phyloP scores from a whole-genome alignment of 805 yeast species.

The Jamesozyma hellenica region DNA sequence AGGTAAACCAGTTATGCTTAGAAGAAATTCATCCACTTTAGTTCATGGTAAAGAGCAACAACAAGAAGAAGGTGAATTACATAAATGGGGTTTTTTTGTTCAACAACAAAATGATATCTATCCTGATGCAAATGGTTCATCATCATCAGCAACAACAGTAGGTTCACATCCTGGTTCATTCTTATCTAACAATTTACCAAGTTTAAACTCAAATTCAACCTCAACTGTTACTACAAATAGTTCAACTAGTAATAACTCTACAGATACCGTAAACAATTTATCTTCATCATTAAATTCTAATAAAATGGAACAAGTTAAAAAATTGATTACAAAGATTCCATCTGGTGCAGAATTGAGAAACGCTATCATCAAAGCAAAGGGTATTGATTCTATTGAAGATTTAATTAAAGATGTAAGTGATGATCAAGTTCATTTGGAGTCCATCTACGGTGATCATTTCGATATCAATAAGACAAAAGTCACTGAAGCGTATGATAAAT shows the following conservation, averaged over 20 bases:
- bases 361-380: conserved; percentile 62
- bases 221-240: not conserved
- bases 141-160: not conserved
- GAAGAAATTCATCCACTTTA: conserved; percentile 55
- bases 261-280: not conserved
- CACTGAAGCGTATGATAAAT: conserved; percentile 55
- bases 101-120: conserved; percentile 46
- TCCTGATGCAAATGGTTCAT: conserved; percentile 16
- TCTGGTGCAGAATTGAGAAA: conserved; percentile 39
- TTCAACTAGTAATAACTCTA: not conserved
- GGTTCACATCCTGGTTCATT: not conserved
- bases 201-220: not conserved
- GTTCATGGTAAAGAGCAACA: conserved; percentile 61
- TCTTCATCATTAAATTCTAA: not conserved
- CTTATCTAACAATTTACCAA: not conserved
- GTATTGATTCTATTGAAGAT: conserved; percentile 59
- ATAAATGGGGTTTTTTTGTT: conserved; percentile 73
- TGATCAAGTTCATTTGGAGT: conserved; percentile 41
- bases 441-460: conserved; percentile 33
- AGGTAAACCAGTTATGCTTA: conserved; percentile 61
- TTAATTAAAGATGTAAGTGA: conserved; percentile 56
- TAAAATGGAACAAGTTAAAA: conserved; percentile 1
- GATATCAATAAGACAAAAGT: conserved; percentile 14
- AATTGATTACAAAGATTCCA: conserved; percentile 29
- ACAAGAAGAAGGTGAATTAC: conserved; percentile 86